Evolutionary conservation across 805 yeast species (phyloP), one percentile per base, ranked within the genome.

Genomic region (Lachancea thermotolerans): DNA sequence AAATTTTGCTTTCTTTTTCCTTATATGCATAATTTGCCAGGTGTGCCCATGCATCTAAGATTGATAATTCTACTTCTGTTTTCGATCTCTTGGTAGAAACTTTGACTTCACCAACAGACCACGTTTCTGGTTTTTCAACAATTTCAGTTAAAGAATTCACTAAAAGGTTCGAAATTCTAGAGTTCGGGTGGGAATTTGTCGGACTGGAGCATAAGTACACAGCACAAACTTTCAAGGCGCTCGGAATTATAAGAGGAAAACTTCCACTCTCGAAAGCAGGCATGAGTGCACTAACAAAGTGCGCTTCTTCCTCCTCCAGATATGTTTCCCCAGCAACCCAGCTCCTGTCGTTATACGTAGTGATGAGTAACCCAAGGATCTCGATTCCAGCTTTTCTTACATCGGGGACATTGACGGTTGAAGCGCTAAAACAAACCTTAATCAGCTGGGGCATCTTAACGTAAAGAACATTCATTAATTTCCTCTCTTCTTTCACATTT

Each of bases 221-320:
- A 0, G 95, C 89, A 32, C 85, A 78, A 1, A 89, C 84, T 35
- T 77, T 77, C 31, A 91, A 75, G 0, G 96, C 96, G 43, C 76
- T 77, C 17, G 85, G 77, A 1, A 91, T 89, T 1, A 88, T 74
- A 32, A 75, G 75, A 1, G 95, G 78, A 10, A 83, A 81, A 46
- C 89, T 81, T 15, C 81, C 90, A 2, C 74, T 69, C 30, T 74
- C 75, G 65, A 93, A 91, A 10, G 95, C 87, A 0, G 97, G 96
- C 40, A 88, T 76, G 45, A 91, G 71, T 0, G 98, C 95, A 47
- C 95, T 82, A 9, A 86, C 82, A 9, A 93, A 86, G 55, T 88
- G 96, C 0, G 98, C 98, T 56, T 93, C 96, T 57, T 85, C 95
- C 64, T 90, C 97, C 52, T 86, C 95, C 36, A 91, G 67, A 9